Conservation (phyloP, 768 basidiomycete species). For the Boletus sp. region DNA sequence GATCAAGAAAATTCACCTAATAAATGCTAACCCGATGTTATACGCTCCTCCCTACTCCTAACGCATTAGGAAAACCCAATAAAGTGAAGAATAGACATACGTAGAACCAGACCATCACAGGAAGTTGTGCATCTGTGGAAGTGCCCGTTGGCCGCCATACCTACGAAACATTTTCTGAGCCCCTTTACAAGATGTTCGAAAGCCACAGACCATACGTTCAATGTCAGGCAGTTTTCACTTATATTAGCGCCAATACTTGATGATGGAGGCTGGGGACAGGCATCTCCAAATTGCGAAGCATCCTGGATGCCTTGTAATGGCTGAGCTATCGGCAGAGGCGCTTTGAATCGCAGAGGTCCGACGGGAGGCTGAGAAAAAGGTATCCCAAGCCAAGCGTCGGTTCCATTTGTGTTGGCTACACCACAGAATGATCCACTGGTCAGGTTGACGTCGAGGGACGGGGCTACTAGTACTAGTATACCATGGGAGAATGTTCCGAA, state of each 20-base stretch:
- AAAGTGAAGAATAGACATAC: background rate
- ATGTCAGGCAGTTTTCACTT: slow-evolving; percentile 53
- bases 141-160: slow-evolving; percentile 20
- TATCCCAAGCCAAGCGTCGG: slow-evolving; percentile 60
- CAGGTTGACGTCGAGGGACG: slow-evolving; percentile 35
- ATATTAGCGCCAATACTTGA: slow-evolving; percentile 41
- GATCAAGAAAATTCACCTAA: background rate
- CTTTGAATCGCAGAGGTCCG: slow-evolving; percentile 56
- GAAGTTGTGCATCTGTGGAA: slow-evolving; percentile 2
- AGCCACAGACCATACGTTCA: slow-evolving; percentile 39
- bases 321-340: slow-evolving; percentile 43
- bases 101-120: slow-evolving; percentile 23
- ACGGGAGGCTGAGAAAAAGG: slow-evolving; percentile 32
- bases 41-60: no score
- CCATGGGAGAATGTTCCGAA: background rate
- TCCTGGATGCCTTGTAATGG: slow-evolving; percentile 33
- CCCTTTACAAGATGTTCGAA: background rate
- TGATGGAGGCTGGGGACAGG: slow-evolving; percentile 49
- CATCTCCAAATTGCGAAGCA: slow-evolving; percentile 51
- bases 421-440: slow-evolving; percentile 49
- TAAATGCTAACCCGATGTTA: slow-evolving; percentile 1
- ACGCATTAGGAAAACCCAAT: background rate
- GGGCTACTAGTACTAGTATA: background rate
- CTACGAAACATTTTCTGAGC: background rate
- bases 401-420: slow-evolving; percentile 39